These are phyloP conservation scores for Ogataea degrootiae DNA, from an alignment of 805 yeast species.

Conservation along the genomic window DNA sequence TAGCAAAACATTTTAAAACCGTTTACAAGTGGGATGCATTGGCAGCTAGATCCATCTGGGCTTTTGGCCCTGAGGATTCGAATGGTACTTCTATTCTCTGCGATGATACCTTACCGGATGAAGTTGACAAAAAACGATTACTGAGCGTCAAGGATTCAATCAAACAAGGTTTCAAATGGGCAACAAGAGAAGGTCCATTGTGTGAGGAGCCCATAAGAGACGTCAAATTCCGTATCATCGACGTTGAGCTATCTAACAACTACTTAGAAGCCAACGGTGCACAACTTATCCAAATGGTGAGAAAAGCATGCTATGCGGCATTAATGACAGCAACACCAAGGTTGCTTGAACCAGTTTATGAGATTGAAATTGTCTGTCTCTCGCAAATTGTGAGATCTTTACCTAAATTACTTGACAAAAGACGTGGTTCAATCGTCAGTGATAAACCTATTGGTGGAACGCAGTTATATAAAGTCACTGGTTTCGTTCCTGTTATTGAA, in stretches of 20 bases:
- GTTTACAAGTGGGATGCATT: slow-evolving; percentile 77
- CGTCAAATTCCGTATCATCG: slow-evolving; percentile 66
- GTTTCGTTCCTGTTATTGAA: slow-evolving; percentile 81
- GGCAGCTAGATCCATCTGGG: slow-evolving; percentile 79
- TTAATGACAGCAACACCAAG: slow-evolving; percentile 73
- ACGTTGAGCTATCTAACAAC: slow-evolving; percentile 46
- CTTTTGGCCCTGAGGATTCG: slow-evolving; percentile 56
- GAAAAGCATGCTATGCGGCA: slow-evolving; percentile 82
- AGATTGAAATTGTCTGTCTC: slow-evolving; percentile 53
- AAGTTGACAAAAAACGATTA: slow-evolving; percentile 54
- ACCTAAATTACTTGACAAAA: slow-evolving; percentile 40
- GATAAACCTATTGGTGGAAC: slow-evolving; percentile 68
- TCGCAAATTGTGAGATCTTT: slow-evolving; percentile 27
- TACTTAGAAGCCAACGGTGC: slow-evolving; percentile 49
- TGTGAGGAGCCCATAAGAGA: slow-evolving; percentile 77
- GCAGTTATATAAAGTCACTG: slow-evolving; percentile 55
- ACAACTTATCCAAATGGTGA: slow-evolving; percentile 75
- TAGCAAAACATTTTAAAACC: slow-evolving; percentile 52
- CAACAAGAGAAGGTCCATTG: slow-evolving; percentile 83
- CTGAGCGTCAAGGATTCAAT: slow-evolving; percentile 48
- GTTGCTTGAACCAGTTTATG: slow-evolving; percentile 76
- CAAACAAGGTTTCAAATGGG: slow-evolving; percentile 80
- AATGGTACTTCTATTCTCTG: slow-evolving; percentile 46
- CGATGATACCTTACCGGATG: slow-evolving; percentile 74
- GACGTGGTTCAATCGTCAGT: slow-evolving; percentile 62